These are phyloP conservation scores for Ophiosphaerella narmari DNA, from an alignment of 2,329 filamentous ascomycete genomes.

Conservation along the genomic window DNA sequence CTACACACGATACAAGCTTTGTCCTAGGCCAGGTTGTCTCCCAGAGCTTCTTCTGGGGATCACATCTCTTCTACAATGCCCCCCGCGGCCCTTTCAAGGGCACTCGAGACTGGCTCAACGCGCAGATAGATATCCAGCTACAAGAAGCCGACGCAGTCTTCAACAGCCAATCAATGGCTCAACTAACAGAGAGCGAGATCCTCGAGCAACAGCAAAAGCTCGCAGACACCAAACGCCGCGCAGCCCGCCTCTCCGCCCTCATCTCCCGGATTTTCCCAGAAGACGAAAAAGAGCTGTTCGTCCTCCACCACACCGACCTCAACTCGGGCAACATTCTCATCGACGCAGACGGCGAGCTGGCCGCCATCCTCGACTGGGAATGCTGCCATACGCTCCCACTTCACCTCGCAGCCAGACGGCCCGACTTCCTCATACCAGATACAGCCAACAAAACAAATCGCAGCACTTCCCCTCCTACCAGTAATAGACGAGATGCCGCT, in stretches of 20 bases:
- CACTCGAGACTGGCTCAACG: conserved; percentile 5
- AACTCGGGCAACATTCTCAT: not conserved
- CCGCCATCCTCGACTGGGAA: not conserved
- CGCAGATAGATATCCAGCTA: not conserved
- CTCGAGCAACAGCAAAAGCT: no score
- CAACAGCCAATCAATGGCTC: no score
- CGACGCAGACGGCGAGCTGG: not conserved
- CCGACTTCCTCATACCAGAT: not conserved
- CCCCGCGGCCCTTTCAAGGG: conserved; percentile 2
- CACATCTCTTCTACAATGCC: not conserved
- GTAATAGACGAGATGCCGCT: no score
- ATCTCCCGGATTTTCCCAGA: not conserved
- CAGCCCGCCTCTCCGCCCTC: not conserved
- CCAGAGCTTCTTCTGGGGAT: not conserved
- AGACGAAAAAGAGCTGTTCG: not conserved
- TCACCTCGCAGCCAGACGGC: not conserved
- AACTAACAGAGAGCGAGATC: no score
- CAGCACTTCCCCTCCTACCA: no score
- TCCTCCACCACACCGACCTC: not conserved
- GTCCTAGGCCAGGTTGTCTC: not conserved
- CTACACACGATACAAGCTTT: no score
- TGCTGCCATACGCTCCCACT: not conserved
- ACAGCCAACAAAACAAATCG: no score
- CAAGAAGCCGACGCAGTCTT: not conserved
- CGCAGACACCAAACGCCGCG: not conserved